Conservation (phyloP, 1,139 yeast genomes). For the Lodderomyces parapsilosis region DNA sequence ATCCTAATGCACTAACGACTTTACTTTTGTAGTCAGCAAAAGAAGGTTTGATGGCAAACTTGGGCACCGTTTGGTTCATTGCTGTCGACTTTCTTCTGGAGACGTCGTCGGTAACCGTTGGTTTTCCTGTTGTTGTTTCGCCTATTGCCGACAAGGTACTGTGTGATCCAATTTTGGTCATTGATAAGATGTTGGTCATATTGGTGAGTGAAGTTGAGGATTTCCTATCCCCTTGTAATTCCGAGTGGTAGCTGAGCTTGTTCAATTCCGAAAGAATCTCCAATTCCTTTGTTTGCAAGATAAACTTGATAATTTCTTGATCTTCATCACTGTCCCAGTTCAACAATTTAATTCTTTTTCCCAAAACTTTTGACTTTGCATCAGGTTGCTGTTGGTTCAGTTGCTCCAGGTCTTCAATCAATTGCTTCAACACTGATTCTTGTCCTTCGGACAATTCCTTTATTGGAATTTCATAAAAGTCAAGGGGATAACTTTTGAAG, state of each 20-base stretch:
- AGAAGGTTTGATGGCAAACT: slow-evolving; percentile 35
- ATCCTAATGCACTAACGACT: slow-evolving; percentile 10
- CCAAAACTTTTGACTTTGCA: slow-evolving; percentile 14
- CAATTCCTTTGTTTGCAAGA: slow-evolving; percentile 37
- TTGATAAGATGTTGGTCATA: slow-evolving; percentile 25
- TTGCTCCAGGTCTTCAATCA: slow-evolving; percentile 17
- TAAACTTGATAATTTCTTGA: slow-evolving; percentile 29
- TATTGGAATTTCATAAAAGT: slow-evolving; percentile 34
- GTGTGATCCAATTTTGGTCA: slow-evolving; percentile 24
- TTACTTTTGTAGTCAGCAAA: slow-evolving; percentile 15
- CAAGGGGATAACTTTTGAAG: slow-evolving; percentile 37
- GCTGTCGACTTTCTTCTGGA: slow-evolving; percentile 29
- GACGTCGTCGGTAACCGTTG: neutral
- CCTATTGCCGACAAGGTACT: slow-evolving; percentile 23
- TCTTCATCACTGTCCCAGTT: slow-evolving; percentile 26
- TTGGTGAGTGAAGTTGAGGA: slow-evolving; percentile 39
- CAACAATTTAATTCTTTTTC: slow-evolving; percentile 33
- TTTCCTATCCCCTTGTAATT: slow-evolving; percentile 32
- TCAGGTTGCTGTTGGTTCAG: slow-evolving; percentile 9
- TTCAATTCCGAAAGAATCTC: slow-evolving; percentile 39
- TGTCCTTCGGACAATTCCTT: slow-evolving; percentile 20
- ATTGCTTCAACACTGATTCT: slow-evolving; percentile 20
- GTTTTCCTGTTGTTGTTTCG: slow-evolving; percentile 8
- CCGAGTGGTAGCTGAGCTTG: slow-evolving; percentile 34
- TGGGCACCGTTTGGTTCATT: slow-evolving; percentile 25